These are phyloP conservation scores for Geosmithia putterillii DNA, from an alignment of 2,329 filamentous ascomycete species.

Conservation along the genomic window DNA sequence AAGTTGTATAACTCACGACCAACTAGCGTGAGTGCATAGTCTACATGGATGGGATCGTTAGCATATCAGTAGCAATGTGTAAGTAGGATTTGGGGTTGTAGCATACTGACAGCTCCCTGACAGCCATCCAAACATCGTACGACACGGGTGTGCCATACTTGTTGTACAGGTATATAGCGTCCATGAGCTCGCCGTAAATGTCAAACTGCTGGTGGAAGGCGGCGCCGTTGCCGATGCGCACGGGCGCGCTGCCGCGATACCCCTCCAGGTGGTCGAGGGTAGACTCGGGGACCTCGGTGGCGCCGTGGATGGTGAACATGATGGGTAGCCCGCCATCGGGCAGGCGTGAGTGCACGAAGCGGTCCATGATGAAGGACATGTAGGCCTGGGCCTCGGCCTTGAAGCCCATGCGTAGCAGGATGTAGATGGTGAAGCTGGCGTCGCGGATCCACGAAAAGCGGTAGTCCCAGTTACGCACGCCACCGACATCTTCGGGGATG, in stretches of 20 bases:
- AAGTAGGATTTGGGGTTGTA: background rate
- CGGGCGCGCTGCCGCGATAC: slow-evolving; percentile 57
- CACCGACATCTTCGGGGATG: slow-evolving; percentile 62
- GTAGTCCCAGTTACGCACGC: slow-evolving; percentile 57
- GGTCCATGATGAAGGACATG: slow-evolving; percentile 65
- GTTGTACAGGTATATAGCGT: slow-evolving; percentile 67
- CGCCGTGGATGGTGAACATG: slow-evolving; percentile 70
- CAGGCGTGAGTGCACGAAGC: slow-evolving; percentile 49
- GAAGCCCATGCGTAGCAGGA: slow-evolving; percentile 65
- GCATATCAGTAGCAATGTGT: background rate
- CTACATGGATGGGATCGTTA: slow-evolving; percentile 15
- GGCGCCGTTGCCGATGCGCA: slow-evolving; percentile 67
- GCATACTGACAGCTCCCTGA: slow-evolving; percentile 52
- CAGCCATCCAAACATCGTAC: slow-evolving; percentile 64
- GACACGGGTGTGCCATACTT: slow-evolving; percentile 67
- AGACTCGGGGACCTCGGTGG: slow-evolving; percentile 60
- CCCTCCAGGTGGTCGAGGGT: slow-evolving; percentile 61
- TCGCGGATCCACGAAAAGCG: slow-evolving; percentile 71
- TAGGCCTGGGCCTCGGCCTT: slow-evolving; percentile 65
- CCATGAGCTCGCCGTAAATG: slow-evolving; percentile 70
- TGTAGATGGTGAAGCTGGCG: slow-evolving; percentile 67
- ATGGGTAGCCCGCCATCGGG: slow-evolving; percentile 56
- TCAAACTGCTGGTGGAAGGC: slow-evolving; percentile 68
- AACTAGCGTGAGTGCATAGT: slow-evolving; percentile 59
- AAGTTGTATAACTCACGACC: too few relatives aligned